phyloP scores from a whole-genome alignment of 2,329 filamentous ascomycete genomes.

The Xylariaceae sp. region DNA sequence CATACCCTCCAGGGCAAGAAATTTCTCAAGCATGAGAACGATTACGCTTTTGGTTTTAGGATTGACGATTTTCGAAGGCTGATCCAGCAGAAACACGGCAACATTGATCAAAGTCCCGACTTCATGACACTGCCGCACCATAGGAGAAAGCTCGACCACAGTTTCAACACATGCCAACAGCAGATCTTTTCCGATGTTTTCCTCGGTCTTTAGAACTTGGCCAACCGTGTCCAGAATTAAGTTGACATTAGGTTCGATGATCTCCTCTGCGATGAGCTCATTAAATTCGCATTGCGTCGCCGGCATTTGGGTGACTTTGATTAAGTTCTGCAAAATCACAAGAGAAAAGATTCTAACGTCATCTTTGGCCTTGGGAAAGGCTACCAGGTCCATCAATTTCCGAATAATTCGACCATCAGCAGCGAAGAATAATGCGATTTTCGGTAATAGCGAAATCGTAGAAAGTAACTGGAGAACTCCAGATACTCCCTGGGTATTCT shows the following conservation, averaged over 20 bases:
- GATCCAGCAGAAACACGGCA: conserved; percentile 72
- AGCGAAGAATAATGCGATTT: conserved; percentile 61
- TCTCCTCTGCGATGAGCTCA: conserved; percentile 48
- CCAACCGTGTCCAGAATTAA: conserved; percentile 63
- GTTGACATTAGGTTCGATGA: conserved; percentile 53
- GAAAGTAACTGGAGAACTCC: conserved; percentile 73
- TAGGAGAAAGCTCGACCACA: conserved; percentile 67
- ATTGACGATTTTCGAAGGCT: conserved; percentile 77
- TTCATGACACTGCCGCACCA: conserved; percentile 62
- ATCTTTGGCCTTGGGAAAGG: conserved; percentile 69
- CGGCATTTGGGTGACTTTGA: conserved; percentile 53
- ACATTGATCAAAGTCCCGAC: conserved; percentile 74
- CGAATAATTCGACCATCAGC: conserved; percentile 59
- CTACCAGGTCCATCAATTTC: conserved; percentile 67
- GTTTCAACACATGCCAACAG: conserved; percentile 74
- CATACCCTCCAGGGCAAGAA: conserved; percentile 61
- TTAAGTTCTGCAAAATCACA: conserved; percentile 64
- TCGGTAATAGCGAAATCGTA: conserved; percentile 67
- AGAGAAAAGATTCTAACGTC: conserved; percentile 81
- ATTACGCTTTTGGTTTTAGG: conserved; percentile 78
- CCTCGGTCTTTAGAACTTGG: conserved; percentile 54
- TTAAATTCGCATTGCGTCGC: conserved; percentile 52
- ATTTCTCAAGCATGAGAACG: conserved; percentile 72
- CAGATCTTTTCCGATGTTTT: conserved; percentile 61
- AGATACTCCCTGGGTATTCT: conserved; percentile 87